These are phyloP conservation scores for Metschnikowia baotianmanensis DNA, from an alignment of 805 yeast species.

Conservation along the genomic window DNA sequence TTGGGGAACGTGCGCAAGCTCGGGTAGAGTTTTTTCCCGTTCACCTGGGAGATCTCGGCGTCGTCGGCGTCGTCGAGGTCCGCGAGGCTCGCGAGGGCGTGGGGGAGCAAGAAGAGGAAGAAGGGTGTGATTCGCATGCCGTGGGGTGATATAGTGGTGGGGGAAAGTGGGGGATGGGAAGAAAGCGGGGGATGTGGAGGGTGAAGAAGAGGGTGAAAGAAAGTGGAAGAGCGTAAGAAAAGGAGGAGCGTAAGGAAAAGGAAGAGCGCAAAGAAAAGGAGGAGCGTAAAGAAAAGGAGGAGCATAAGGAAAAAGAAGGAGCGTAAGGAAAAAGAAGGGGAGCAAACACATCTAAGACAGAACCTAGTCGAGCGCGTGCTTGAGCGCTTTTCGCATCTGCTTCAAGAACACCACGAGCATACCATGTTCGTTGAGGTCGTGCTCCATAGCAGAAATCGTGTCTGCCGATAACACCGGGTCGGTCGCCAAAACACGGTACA, in stretches of 20 bases:
- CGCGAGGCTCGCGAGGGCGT: not conserved
- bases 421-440: constrained; percentile 15
- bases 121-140: not conserved
- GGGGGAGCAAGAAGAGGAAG: not conserved
- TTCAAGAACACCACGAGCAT: constrained; percentile 15
- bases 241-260: no score
- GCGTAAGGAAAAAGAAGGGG: not conserved
- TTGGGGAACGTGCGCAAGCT: constrained; percentile 9
- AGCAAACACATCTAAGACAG: not conserved
- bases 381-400: constrained; percentile 13
- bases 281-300: not conserved
- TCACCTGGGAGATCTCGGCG: not conserved
- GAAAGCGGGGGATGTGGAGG: no score
- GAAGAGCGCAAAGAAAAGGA: not conserved
- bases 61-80: not conserved
- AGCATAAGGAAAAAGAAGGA: not conserved
- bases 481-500: constrained; percentile 13
- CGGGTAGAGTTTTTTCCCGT: constrained; percentile 8
- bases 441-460: constrained; percentile 9
- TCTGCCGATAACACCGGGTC: constrained; percentile 14
- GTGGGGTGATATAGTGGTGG: not conserved
- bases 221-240: no score
- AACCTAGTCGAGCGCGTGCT: constrained; percentile 3
- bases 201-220: no score
- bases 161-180: not conserved